These are phyloP conservation scores for Chaetomium cochliodes DNA, from an alignment of 495 filamentous ascomycete species.

Conservation along the genomic window DNA sequence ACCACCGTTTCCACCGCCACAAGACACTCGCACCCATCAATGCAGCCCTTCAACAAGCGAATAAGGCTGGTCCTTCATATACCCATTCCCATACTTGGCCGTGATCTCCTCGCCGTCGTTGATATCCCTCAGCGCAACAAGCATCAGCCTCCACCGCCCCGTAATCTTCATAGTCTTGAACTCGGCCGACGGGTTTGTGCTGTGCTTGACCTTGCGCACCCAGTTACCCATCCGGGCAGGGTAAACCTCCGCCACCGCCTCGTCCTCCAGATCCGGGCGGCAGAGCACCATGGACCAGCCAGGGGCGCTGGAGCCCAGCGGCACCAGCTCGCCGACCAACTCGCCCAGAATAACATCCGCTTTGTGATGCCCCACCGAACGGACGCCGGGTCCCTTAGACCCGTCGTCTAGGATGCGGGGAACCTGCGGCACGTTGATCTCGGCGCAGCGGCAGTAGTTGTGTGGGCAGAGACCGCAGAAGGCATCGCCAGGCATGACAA, in stretches of 20 bases:
- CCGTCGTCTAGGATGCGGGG: conserved; percentile 29
- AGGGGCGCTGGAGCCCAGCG: conserved; percentile 15
- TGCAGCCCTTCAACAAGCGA: conserved; percentile 27
- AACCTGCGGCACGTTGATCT: conserved; percentile 18
- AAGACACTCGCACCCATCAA: conserved; percentile 1
- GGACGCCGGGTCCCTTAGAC: conserved; percentile 27
- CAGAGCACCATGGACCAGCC: conserved; percentile 31
- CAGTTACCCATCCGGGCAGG: conserved; percentile 33
- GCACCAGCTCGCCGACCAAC: conserved; percentile 34
- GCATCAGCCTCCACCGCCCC: conserved; percentile 31
- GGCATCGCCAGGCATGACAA: conserved; percentile 12
- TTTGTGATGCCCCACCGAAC: conserved; percentile 20
- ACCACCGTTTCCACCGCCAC: too few species aligned
- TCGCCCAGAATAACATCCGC: conserved; percentile 29
- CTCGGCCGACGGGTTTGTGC: conserved; percentile 22
- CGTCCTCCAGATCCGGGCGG: conserved; percentile 29
- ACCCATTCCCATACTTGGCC: conserved; percentile 31
- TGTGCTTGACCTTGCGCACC: conserved; percentile 36
- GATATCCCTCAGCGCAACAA: conserved; percentile 29
- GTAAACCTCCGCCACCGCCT: conserved; percentile 34
- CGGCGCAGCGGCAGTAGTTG: conserved; percentile 25
- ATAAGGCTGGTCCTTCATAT: conserved; percentile 23
- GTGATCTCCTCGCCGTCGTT: conserved; percentile 34
- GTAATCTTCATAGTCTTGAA: conserved; percentile 30
- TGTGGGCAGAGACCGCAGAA: conserved; percentile 28